These are phyloP conservation scores for Pseudocercospora eumusae DNA, from an alignment of 2,329 filamentous ascomycete species.

Conservation along the genomic window DNA sequence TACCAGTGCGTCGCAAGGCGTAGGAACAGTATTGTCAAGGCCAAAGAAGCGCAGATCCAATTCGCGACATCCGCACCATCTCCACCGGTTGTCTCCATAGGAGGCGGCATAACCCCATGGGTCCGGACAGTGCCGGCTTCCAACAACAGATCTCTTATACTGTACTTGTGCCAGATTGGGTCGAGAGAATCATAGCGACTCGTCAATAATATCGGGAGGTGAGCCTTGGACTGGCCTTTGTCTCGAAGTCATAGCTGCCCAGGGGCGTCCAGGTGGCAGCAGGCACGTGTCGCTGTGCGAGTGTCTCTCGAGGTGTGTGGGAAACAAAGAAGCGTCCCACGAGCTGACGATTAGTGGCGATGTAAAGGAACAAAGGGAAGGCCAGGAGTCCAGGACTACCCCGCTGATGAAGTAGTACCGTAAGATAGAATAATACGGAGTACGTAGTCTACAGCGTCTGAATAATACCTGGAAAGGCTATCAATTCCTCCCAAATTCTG, in stretches of 20 bases:
- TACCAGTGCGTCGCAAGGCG: slow-evolving; percentile 16
- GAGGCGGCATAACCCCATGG: slow-evolving; percentile 1
- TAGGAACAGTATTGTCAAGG: slow-evolving; percentile 18
- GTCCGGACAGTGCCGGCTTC: neutral
- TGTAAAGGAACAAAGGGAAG: neutral
- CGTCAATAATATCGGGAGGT: neutral
- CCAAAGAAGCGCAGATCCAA: slow-evolving; percentile 22
- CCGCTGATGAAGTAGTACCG: too few species aligned
- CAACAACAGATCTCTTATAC: neutral
- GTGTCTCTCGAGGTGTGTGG: neutral
- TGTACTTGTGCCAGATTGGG: neutral
- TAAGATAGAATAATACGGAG: too few species aligned
- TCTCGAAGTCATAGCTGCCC: neutral
- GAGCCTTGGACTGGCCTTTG: neutral
- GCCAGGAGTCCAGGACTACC: too few species aligned
- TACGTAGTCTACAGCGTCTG: too few species aligned
- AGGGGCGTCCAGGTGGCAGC: neutral
- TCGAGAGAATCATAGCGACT: too few species aligned
- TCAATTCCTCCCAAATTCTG: too few species aligned
- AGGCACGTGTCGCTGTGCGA: neutral
- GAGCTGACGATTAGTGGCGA: neutral
- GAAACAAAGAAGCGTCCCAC: neutral
- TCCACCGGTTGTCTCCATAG: slow-evolving; percentile 2
- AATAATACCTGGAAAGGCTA: too few species aligned
- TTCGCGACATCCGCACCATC: slow-evolving; percentile 17